A percentile compares a stretch with the other conserved stretches of the same genome.
These are phyloP conservation scores for Globisporangium spiculum DNA, from an alignment of 352 stramenopile genomes.

Conservation along the genomic window DNA sequence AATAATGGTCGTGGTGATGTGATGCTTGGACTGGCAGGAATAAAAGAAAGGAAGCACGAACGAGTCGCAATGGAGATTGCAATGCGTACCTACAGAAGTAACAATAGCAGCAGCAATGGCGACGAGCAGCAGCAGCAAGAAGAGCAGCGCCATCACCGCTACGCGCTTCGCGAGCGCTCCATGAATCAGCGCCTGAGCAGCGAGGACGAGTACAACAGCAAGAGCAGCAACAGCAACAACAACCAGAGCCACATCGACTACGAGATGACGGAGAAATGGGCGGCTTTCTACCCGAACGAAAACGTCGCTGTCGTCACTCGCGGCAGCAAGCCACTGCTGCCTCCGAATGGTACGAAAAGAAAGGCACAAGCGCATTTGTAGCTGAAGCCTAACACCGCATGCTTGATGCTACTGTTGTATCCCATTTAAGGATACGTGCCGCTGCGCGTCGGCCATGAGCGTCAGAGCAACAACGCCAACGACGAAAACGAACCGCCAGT, in stretches of 20 bases:
- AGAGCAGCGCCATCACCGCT: not conserved
- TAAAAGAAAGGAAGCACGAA: not conserved
- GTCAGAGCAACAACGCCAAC: slow-evolving; percentile 17
- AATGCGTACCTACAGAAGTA: not conserved
- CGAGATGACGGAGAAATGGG: slow-evolving; percentile 44
- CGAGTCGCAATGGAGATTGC: not conserved
- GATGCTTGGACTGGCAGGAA: not conserved
- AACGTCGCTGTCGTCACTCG: slow-evolving; percentile 58
- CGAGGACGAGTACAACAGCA: not conserved
- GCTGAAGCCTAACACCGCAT: not conserved
- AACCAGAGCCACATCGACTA: slow-evolving; percentile 11
- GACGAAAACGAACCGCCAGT: slow-evolving; percentile 25
- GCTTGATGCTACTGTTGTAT: not conserved
- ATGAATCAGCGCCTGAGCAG: slow-evolving; percentile 1
- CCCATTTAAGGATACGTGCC: slow-evolving; percentile 48
- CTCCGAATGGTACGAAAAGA: slow-evolving; percentile 37
- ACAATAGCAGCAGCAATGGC: not conserved
- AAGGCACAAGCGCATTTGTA: not conserved
- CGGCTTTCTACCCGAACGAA: slow-evolving; percentile 49
- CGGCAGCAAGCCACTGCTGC: slow-evolving; percentile 46
- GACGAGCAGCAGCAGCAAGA: slow-evolving; percentile 7
- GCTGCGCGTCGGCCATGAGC: slow-evolving; percentile 47
- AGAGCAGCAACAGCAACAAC: slow-evolving; percentile 1
- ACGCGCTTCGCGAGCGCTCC: slow-evolving; percentile 6
- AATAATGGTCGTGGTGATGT: not conserved